Base-by-base conservation (phyloP, 306 rosid genomes). In the Senna tora region DNA sequence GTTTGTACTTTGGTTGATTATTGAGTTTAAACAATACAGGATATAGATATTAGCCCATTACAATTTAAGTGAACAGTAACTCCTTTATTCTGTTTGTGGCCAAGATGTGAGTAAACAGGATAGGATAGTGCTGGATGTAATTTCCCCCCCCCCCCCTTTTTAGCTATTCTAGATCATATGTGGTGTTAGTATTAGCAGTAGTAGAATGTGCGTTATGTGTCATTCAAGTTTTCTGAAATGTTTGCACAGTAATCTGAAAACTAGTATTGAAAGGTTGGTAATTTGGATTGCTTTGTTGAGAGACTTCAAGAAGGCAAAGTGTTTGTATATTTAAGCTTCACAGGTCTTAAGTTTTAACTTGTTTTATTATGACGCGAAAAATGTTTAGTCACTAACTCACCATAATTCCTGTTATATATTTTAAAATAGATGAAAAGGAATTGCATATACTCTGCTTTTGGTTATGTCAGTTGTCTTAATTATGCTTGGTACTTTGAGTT, bases 1-100 rank as follows among this genome's bases (percentile, higher is more conserved):
- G 52, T 49, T 17, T 7, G 54, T 20, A 51, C 57, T 17, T 51
- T 50, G 43, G 12, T 21, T 59, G 61, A 19, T 70, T 57, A 19
- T 32, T 59, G 55, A 67, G 41, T 79, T 67, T 59, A 67, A 50
- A 53, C 41, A 65, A 33, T 20, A 21, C 58, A 67, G 11, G 47
- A 61, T 43, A 5, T 21, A 17, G 30, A 22, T 28, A 9, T 61
- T 50, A 50, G 3, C 21, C 49, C n/a, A 2, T 71, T 71, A 47
- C 38, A n/a, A 9, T 47, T 28, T 43, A 66, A 30, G 22, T 19
- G 5, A 46, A 9, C 17, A n/a, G 30, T 47, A 16, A 49, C 19
- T 43, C 55, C 32, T 20, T 10, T 51, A 6, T 19, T 19, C 28
- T 51, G 12, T 49, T 49, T 15, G 50, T 62, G 67, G 9, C 33